A percentile compares a stretch with the other conserved stretches of the same genome.
Evolutionary conservation across 768 basidiomycete genomes (phyloP).

Genomic region (Pisolithus tinctorius): DNA sequence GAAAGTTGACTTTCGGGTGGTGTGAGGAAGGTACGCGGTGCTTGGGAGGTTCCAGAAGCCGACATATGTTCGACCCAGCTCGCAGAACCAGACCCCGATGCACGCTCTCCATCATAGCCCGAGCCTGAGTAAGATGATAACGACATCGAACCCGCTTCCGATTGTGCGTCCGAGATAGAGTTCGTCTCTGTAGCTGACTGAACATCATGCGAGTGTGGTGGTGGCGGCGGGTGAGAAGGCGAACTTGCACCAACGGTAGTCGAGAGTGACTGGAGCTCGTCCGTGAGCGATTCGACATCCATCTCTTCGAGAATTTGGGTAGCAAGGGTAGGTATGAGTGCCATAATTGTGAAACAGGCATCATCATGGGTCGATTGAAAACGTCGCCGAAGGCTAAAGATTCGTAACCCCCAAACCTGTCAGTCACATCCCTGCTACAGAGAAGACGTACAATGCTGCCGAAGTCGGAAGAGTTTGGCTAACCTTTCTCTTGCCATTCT

Average conservation of each 20-base stretch:
- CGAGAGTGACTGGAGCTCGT: conserved; percentile 43
- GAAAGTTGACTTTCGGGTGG: conserved; percentile 24
- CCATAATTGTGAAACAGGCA: conserved; percentile 66
- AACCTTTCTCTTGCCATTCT: conserved; percentile 56
- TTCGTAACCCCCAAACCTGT: neutral
- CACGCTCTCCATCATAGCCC: conserved; percentile 32
- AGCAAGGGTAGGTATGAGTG: conserved; percentile 60
- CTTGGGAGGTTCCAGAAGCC: conserved; percentile 2
- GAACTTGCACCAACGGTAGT: conserved; percentile 24
- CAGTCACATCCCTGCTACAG: neutral
- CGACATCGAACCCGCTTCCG: conserved; percentile 38
- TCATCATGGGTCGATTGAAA: conserved; percentile 77
- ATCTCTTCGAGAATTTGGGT: conserved; percentile 61
- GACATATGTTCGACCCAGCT: conserved; percentile 43
- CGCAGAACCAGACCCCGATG: conserved; percentile 26
- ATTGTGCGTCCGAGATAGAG: conserved; percentile 34
- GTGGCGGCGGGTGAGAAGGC: conserved; percentile 5
- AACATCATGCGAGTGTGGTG: conserved; percentile 14
- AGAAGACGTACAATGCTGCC: neutral
- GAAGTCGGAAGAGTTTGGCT: conserved; percentile 1
- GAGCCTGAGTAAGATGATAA: conserved; percentile 35
- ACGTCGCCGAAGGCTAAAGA: conserved; percentile 55
- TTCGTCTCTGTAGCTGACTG: conserved; percentile 32
- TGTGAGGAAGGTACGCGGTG: conserved; percentile 7
- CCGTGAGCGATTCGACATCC: conserved; percentile 69